Evolutionary conservation across 345 rosid species (phyloP), one percentile per base, ranked within the genome.

Genomic region (Raphanus raphanistrum): DNA sequence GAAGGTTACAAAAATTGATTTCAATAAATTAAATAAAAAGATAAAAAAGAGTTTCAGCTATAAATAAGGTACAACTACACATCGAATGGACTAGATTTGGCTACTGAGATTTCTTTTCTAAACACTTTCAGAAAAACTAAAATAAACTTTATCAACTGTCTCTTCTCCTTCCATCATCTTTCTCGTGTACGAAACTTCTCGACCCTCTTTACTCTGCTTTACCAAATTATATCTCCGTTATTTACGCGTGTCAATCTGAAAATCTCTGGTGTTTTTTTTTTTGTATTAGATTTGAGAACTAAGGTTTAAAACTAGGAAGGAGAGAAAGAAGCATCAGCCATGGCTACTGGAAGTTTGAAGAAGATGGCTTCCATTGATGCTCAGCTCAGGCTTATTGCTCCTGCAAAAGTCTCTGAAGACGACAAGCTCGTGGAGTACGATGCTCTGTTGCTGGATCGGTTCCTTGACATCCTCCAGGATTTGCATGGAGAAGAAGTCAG

Each of bases 351-450:
- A 84, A 89, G 87, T 78, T 45, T 94, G 83, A 90, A 89, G 89
- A 94, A 92, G 90, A 75, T 90, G 92, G 84, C 87, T 25, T 94
- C 98, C 6, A 89, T 94, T 66, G 98, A 94, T 87, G 98, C 97
- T 8, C 98, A 90, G 68, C 85, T 94, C 62, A 89, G 97, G 88
- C 87, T 90, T 35, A 70, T 94, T 78, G 97, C 91, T 52, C 98
- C 98, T 4, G 74, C 80, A 9, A 94, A 92, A 72, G 97, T 94
- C 8, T 90, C 97, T 4, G 98, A 94, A 70, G 98, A 94, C 77
- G 98, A 94, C 79, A 94, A 94, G 85, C 79, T 94, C 66, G 86
- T 94, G 1, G 97, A 94, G 87, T 94, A 92, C 71, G 98, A 94
- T 79, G 98, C 97, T 72, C 79, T 94, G 70, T 83, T 94, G 32